These are phyloP conservation scores for Calonectria ilicicola DNA, from an alignment of 2,329 filamentous ascomycete species.

Conservation along the genomic window DNA sequence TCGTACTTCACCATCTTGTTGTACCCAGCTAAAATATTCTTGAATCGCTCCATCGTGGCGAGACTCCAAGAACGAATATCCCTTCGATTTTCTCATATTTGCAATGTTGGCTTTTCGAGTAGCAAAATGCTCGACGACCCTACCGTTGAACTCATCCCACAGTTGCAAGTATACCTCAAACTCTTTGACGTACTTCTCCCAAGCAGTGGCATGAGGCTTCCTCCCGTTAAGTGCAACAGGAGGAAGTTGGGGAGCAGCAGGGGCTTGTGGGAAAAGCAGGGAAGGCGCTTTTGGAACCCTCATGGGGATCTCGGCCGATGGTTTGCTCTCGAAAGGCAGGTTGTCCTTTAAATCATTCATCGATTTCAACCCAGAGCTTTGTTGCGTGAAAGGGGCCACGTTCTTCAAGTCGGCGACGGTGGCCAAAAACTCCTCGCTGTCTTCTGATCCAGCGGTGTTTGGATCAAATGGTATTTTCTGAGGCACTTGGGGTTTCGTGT, in stretches of 20 bases:
- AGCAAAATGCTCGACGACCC: slow-evolving; percentile 67
- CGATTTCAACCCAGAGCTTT: slow-evolving; percentile 63
- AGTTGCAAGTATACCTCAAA: slow-evolving; percentile 66
- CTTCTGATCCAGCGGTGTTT: slow-evolving; percentile 64
- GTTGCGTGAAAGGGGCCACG: slow-evolving; percentile 64
- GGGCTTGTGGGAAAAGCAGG: slow-evolving; percentile 61
- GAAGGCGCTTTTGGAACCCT: slow-evolving; percentile 48
- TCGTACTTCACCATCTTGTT: slow-evolving; percentile 74
- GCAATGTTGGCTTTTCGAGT: slow-evolving; percentile 61
- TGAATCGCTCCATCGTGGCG: slow-evolving; percentile 60
- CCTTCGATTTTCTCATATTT: slow-evolving; percentile 54
- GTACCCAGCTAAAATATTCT: slow-evolving; percentile 70
- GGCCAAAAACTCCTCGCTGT: slow-evolving; percentile 66
- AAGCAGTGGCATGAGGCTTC: slow-evolving; percentile 57
- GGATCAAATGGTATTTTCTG: slow-evolving; percentile 42
- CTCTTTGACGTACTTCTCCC: slow-evolving; percentile 64
- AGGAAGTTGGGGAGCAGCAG: slow-evolving; percentile 62
- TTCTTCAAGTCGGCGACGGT: slow-evolving; percentile 68
- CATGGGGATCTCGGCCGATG: slow-evolving; percentile 57
- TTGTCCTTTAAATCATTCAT: slow-evolving; percentile 67
- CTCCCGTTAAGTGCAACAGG: slow-evolving; percentile 56
- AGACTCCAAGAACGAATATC: slow-evolving; percentile 58
- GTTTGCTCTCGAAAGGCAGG: slow-evolving; percentile 67
- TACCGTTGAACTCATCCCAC: slow-evolving; percentile 62
- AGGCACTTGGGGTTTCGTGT: slow-evolving; percentile 34